Percentiles rank a stretch among this genome's conserved stretches.
phyloP scores from a whole-genome alignment of 2,329 filamentous ascomycete genomes.

The Metarhizium robertsii region DNA sequence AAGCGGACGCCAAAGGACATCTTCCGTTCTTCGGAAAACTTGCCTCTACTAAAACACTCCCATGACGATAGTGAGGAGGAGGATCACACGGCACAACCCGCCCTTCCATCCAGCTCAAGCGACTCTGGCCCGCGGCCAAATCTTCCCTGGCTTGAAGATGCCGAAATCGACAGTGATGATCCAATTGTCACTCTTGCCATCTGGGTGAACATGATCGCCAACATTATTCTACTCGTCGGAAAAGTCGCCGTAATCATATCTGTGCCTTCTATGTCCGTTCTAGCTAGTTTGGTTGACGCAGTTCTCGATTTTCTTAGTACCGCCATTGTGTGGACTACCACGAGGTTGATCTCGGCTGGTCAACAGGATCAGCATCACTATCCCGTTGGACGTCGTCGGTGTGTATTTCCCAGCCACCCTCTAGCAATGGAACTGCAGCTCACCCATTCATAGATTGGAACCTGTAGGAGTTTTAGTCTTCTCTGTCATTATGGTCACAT shows the following conservation, averaged over 20 bases:
- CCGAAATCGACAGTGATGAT: slow-evolving; percentile 60
- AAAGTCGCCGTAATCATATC: slow-evolving; percentile 71
- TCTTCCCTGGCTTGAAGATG: slow-evolving; percentile 64
- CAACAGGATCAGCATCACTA: slow-evolving; percentile 67
- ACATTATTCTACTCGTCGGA: slow-evolving; percentile 61
- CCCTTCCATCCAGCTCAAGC: slow-evolving; percentile 7
- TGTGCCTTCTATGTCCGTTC: slow-evolving; percentile 72
- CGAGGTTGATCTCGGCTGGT: slow-evolving; percentile 55
- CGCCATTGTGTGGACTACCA: slow-evolving; percentile 72
- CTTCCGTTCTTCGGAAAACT: slow-evolving; percentile 65
- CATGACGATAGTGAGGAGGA: slow-evolving; percentile 27
- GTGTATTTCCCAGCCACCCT: slow-evolving; percentile 8
- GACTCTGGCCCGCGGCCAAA: slow-evolving; percentile 37
- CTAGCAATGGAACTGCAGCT: background rate
- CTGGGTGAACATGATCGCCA: slow-evolving; percentile 75
- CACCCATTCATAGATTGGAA: slow-evolving; percentile 45
- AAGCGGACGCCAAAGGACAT: slow-evolving; percentile 79
- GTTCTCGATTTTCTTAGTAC: slow-evolving; percentile 74
- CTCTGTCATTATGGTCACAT: slow-evolving; percentile 78
- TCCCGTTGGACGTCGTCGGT: slow-evolving; percentile 62
- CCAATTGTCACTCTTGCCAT: slow-evolving; percentile 79
- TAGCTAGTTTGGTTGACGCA: slow-evolving; percentile 72
- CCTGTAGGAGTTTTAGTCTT: slow-evolving; percentile 76
- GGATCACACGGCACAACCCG: slow-evolving; percentile 27
- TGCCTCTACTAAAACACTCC: slow-evolving; percentile 48